These are phyloP conservation scores for Chytriomyces sp. DNA, from an alignment of 192 early-diverging fungal genomes.

Conservation along the genomic window DNA sequence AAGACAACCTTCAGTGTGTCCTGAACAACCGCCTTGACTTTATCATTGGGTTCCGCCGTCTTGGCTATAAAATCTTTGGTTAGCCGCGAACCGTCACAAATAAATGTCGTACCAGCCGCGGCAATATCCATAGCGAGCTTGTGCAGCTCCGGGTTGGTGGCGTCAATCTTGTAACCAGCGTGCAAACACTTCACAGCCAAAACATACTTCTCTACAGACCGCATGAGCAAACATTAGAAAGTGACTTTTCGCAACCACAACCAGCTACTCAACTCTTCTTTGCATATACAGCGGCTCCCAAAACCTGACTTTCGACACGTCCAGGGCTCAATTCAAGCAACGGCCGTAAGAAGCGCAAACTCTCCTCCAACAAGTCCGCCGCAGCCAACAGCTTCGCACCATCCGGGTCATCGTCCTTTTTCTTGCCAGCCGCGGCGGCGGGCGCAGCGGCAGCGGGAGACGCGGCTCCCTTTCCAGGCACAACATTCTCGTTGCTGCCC, in stretches of 20 bases:
- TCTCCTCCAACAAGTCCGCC: conserved; percentile 70
- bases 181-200: conserved; percentile 66
- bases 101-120: conserved; percentile 16
- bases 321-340: conserved; percentile 61
- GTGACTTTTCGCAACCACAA: background rate
- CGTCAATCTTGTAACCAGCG: conserved; percentile 36
- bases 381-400: conserved; percentile 69
- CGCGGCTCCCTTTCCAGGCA: background rate
- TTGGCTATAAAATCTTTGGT: background rate
- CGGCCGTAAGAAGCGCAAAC: conserved; percentile 75
- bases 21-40: conserved; percentile 15
- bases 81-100: background rate
- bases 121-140: conserved; percentile 32
- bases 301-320: conserved; percentile 61
- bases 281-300: conserved; percentile 70
- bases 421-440: conserved; percentile 28
- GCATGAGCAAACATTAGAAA: background rate
- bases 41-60: background rate
- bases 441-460: background rate
- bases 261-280: conserved; percentile 53
- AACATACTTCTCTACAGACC: conserved; percentile 60
- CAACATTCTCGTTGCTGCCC: conserved; percentile 28
- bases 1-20: conserved; percentile 21
- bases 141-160: conserved; percentile 34
- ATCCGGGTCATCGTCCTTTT: conserved; percentile 68